A percentile compares a stretch with the other conserved stretches of the same genome.
phyloP scores from a whole-genome alignment of 83 land plant genomes.

The Picea abies region DNA sequence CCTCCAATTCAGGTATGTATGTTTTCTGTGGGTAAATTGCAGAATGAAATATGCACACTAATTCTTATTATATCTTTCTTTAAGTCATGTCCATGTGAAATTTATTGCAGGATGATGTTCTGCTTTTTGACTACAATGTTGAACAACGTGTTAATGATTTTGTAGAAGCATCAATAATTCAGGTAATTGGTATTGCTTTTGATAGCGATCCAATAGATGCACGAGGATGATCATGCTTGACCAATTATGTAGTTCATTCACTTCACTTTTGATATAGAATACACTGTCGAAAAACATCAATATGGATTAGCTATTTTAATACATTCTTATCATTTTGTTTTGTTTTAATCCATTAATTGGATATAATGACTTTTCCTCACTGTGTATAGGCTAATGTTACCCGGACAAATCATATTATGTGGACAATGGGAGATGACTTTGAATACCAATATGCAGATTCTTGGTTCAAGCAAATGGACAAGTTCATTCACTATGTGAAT shows the following conservation, averaged over 20 bases:
- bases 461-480: conserved; percentile 85
- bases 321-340: neutral
- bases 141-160: conserved; percentile 62
- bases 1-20: conserved; percentile 59
- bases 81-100: neutral
- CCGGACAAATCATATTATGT: conserved; percentile 79
- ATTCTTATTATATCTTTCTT: conserved; percentile 2
- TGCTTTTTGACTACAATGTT: conserved; percentile 64
- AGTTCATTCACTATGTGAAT: conserved; percentile 79
- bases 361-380: conserved; percentile 6
- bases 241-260: neutral
- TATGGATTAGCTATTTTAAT: neutral
- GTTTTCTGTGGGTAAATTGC: neutral
- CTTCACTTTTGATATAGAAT: neutral
- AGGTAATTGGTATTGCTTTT: conserved; percentile 29
- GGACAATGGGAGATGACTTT: conserved; percentile 91
- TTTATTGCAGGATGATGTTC: conserved; percentile 52
- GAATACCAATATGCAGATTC: conserved; percentile 72
- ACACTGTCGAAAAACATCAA: neutral
- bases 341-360: neutral
- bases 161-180: conserved; percentile 51
- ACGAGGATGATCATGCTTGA: neutral
- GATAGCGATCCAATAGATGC: neutral
- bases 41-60: neutral
- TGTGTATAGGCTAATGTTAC: conserved; percentile 61